Conservation (phyloP, 2,329 filamentous ascomycete species). For the Pseudogymnoascus sp. region DNA sequence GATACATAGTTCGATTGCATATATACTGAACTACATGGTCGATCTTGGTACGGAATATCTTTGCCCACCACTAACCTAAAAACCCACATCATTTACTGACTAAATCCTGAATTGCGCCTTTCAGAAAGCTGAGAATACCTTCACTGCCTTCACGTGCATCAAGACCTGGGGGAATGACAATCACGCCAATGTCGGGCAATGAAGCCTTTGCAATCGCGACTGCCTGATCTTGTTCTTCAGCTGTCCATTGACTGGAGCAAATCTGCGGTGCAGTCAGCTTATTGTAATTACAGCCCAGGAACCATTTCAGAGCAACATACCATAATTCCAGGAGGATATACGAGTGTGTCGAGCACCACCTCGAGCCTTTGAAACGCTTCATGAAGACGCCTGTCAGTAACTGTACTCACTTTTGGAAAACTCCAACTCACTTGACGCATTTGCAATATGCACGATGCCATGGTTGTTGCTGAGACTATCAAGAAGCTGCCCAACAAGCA, state of each 20-base stretch:
- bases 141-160: neutral
- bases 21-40: neutral
- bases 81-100: neutral
- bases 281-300: neutral
- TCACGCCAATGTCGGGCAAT: neutral
- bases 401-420: neutral
- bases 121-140: neutral
- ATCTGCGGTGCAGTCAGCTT: neutral
- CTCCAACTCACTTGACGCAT: neutral
- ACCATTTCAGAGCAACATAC: neutral
- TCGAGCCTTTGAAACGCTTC: neutral
- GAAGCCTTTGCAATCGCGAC: neutral
- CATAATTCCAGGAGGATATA: neutral
- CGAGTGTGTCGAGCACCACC: neutral
- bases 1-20: neutral
- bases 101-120: neutral
- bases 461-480: neutral
- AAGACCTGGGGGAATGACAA: neutral
- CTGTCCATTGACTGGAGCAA: neutral
- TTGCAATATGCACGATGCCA: neutral
- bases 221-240: neutral
- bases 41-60: neutral
- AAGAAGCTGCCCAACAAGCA: neutral
- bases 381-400: neutral
- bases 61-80: neutral